Evolutionary conservation across 805 yeast genomes (phyloP).

Genomic region (Torulaspora indica): DNA sequence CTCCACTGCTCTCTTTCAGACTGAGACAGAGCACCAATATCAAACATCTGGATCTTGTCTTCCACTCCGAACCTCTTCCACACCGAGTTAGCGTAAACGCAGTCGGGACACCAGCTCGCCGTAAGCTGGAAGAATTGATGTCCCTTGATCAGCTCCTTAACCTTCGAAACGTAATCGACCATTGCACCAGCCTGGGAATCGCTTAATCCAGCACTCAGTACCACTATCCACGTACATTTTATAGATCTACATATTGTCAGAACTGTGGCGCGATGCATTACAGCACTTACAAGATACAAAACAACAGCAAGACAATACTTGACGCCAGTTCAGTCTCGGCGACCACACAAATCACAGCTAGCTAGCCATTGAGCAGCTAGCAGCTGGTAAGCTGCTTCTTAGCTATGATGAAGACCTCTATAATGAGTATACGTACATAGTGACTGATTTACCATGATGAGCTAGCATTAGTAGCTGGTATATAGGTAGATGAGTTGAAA

Average conservation of each 20-base stretch:
- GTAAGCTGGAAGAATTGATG: slow-evolving; percentile 55
- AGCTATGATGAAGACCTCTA: no score
- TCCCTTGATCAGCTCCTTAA: slow-evolving; percentile 43
- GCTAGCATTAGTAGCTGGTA: no score
- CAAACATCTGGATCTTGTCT: slow-evolving; percentile 51
- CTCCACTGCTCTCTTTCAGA: slow-evolving; percentile 33
- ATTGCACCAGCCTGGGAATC: slow-evolving; percentile 2
- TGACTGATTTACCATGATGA: no score
- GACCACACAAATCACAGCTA: no score
- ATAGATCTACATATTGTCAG: neutral
- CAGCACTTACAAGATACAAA: neutral
- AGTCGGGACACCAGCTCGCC: slow-evolving; percentile 78
- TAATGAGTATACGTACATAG: no score
- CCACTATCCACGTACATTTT: no score
- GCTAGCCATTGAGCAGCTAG: no score
- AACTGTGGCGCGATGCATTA: neutral
- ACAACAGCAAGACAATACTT: neutral
- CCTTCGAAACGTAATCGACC: slow-evolving; percentile 36
- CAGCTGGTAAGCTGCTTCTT: no score
- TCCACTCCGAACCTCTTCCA: slow-evolving; percentile 51
- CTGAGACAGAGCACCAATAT: slow-evolving; percentile 34
- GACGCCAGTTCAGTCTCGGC: no score
- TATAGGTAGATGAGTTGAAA: neutral
- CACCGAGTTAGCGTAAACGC: slow-evolving; percentile 55
- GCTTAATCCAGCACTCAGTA: no score